Conservation (phyloP, 139 green algal genomes). For the Chlorella sp. region DNA sequence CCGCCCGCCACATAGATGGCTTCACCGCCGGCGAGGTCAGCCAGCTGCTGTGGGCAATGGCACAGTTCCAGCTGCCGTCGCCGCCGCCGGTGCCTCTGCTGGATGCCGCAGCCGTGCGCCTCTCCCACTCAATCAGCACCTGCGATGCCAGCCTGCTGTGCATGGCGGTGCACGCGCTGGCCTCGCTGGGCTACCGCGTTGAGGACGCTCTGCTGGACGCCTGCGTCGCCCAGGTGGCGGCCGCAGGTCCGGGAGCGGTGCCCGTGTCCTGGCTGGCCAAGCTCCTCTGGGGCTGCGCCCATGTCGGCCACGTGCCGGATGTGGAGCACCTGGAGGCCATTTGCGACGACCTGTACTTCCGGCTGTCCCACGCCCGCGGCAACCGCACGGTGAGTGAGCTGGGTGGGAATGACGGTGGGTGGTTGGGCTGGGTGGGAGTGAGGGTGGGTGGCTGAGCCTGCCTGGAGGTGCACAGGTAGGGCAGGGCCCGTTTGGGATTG, state of each 20-base stretch:
- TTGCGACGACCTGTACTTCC: not conserved
- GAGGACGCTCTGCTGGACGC: not conserved
- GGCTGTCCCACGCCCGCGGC: not conserved
- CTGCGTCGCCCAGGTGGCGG: not conserved
- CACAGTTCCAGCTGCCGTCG: not conserved
- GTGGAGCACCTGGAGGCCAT: slow-evolving; percentile 20
- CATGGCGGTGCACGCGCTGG: slow-evolving; percentile 27
- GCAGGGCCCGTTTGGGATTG: not conserved
- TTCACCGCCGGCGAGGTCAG: slow-evolving; percentile 57
- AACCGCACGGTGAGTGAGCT: slow-evolving; percentile 16
- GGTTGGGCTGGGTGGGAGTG: too few species aligned
- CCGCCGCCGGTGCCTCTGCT: not conserved
- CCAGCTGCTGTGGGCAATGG: slow-evolving; percentile 41
- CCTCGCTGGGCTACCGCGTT: slow-evolving; percentile 1
- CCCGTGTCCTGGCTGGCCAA: slow-evolving; percentile 5
- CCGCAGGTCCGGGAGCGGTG: not conserved
- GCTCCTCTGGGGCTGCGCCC: slow-evolving; percentile 51
- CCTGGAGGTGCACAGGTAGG: not conserved
- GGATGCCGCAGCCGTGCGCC: not conserved
- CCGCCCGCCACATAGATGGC: slow-evolving; percentile 17
- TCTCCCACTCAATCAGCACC: not conserved
- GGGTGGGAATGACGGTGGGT: too few species aligned
- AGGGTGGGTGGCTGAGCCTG: not conserved
- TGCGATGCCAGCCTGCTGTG: slow-evolving; percentile 7
- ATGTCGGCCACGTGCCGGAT: slow-evolving; percentile 34